These are phyloP conservation scores for Xylaria hypoxylon DNA, from an alignment of 2,329 filamentous ascomycete species.

Conservation along the genomic window DNA sequence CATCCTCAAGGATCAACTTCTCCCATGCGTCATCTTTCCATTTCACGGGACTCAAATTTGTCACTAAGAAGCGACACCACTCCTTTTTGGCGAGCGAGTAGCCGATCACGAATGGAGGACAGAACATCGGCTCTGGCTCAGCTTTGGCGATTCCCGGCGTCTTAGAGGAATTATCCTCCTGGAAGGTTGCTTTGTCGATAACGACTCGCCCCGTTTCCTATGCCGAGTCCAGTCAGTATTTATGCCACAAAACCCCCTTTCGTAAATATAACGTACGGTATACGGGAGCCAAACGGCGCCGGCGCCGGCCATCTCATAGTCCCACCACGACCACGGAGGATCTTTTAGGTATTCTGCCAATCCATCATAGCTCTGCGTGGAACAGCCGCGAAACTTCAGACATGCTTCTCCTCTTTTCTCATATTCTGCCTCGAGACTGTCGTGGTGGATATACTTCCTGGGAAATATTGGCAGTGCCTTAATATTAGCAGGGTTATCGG, in stretches of 20 bases:
- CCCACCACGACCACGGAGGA: slow-evolving; percentile 35
- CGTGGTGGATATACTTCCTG: slow-evolving; percentile 8
- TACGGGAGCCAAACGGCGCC: slow-evolving; percentile 38
- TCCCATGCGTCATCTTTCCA: slow-evolving; percentile 40
- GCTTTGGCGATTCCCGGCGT: slow-evolving; percentile 18
- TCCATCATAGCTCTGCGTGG: slow-evolving; percentile 32
- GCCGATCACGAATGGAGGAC: slow-evolving; percentile 40
- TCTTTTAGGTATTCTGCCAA: slow-evolving; percentile 39
- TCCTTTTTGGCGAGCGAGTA: slow-evolving; percentile 41
- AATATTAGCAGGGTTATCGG: slow-evolving; percentile 24
- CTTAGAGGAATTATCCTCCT: slow-evolving; percentile 31
- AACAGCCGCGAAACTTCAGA: slow-evolving; percentile 16
- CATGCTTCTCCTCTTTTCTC: slow-evolving; percentile 16
- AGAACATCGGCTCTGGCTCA: slow-evolving; percentile 30
- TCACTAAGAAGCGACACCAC: slow-evolving; percentile 43
- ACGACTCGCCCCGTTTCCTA: slow-evolving; percentile 39
- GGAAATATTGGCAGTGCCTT: slow-evolving; percentile 22
- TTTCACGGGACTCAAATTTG: slow-evolving; percentile 31
- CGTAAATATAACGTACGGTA: slow-evolving; percentile 20
- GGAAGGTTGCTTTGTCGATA: slow-evolving; percentile 39
- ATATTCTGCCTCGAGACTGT: slow-evolving; percentile 8
- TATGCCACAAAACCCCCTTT: too few species aligned
- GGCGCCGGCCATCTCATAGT: slow-evolving; percentile 19
- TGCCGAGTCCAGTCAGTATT: neutral
- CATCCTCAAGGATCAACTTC: slow-evolving; percentile 38